A percentile compares a stretch with the other conserved stretches of the same genome.
These are phyloP conservation scores for Fusarium caatingaense DNA, from an alignment of 2,329 filamentous ascomycete genomes.

Conservation along the genomic window DNA sequence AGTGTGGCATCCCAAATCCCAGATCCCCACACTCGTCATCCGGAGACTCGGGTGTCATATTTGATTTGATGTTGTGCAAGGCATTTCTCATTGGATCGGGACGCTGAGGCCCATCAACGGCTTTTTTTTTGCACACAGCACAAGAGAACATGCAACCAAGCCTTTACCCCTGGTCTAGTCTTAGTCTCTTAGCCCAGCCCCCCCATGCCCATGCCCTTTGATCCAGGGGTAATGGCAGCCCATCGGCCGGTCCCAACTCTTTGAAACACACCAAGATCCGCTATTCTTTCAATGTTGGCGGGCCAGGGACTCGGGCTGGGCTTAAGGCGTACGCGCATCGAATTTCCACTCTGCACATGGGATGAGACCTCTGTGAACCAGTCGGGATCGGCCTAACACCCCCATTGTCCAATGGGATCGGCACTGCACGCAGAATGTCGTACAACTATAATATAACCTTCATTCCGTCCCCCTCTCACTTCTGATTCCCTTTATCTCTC, in stretches of 20 bases:
- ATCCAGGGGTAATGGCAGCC: not conserved
- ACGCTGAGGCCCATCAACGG: conserved; percentile 24
- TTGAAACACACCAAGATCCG: conserved; percentile 32
- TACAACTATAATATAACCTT: conserved; percentile 39
- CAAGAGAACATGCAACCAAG: not conserved
- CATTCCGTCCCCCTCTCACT: conserved; percentile 17
- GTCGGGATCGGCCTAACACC: conserved; percentile 10
- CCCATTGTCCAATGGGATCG: conserved; percentile 15
- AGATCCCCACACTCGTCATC: conserved; percentile 27
- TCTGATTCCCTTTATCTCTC: not conserved
- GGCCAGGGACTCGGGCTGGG: not conserved
- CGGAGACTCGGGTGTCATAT: conserved; percentile 21
- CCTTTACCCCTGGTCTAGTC: conserved; percentile 31
- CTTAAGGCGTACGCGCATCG: conserved; percentile 19
- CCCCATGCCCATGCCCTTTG: conserved; percentile 12
- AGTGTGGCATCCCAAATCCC: conserved; percentile 31
- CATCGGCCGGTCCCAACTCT: conserved; percentile 19
- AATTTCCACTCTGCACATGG: conserved; percentile 23
- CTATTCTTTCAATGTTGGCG: conserved; percentile 22
- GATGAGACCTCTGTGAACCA: not conserved
- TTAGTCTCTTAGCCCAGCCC: not conserved
- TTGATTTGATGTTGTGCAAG: not conserved
- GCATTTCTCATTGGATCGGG: conserved; percentile 18
- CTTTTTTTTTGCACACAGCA: not conserved
- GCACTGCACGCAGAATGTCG: not conserved